A percentile compares a stretch with the other conserved stretches of the same genome.
These are phyloP conservation scores for Trichosporon sp. DNA, from an alignment of 1,284 basidiomycete species.

Conservation along the genomic window DNA sequence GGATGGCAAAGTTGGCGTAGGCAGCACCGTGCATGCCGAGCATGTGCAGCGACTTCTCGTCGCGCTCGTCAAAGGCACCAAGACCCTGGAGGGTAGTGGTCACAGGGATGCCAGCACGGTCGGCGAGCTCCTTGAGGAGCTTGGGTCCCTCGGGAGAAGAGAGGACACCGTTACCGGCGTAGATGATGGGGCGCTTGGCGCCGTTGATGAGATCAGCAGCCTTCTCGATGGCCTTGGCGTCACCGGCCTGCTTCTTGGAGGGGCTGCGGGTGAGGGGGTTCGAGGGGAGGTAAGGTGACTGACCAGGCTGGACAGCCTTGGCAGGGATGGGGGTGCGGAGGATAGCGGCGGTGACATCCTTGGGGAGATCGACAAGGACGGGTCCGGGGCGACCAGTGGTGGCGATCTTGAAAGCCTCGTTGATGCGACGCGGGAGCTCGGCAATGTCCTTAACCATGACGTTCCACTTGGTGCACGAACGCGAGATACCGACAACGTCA, in stretches of 20 bases:
- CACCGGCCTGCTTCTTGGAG: conserved; percentile 64
- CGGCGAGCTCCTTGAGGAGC: conserved; percentile 77
- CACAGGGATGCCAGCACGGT: conserved; percentile 91
- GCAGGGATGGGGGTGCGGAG: conserved; percentile 82
- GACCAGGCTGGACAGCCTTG: conserved; percentile 84
- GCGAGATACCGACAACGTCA: conserved; percentile 92
- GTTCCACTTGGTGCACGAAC: conserved; percentile 99
- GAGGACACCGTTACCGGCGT: conserved; percentile 90
- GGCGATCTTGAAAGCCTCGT: conserved; percentile 99
- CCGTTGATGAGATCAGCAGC: conserved; percentile 90
- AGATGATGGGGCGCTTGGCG: conserved; percentile 88
- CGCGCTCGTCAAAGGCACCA: conserved; percentile 90
- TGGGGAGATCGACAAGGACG: conserved; percentile 95
- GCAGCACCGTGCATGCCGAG: conserved; percentile 98
- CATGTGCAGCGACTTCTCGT: conserved; percentile 90
- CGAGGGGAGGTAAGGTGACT: conserved; percentile 72
- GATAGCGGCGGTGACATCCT: conserved; percentile 93
- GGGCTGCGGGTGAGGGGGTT: conserved; percentile 65
- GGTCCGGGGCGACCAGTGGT: conserved; percentile 95
- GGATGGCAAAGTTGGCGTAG: conserved; percentile 97
- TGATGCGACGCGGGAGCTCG: conserved; percentile 92
- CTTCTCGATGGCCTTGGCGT: conserved; percentile 70
- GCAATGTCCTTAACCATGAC: conserved; percentile 98
- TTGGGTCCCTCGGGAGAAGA: conserved; percentile 79
- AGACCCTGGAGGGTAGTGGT: conserved; percentile 96